Conservation (phyloP, 805 yeast species). For the Lachancea quebecensis region DNA sequence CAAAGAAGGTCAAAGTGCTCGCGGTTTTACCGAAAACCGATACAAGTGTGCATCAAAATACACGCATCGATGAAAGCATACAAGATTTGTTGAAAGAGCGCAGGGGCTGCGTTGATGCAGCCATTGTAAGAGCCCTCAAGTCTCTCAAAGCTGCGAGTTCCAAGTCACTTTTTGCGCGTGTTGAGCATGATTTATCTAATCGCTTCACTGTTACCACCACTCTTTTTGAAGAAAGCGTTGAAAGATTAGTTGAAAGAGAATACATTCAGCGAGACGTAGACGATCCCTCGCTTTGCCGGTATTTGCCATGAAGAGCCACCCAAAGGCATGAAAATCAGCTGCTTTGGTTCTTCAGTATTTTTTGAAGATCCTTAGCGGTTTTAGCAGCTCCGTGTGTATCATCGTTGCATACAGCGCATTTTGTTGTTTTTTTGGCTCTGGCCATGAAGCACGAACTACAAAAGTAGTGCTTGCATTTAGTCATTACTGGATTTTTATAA, state of each 20-base stretch:
- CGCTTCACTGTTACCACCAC: slow-evolving; percentile 66
- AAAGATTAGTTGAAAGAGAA: slow-evolving; percentile 71
- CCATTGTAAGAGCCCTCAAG: slow-evolving; percentile 84
- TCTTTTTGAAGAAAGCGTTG: slow-evolving; percentile 65
- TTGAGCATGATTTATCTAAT: slow-evolving; percentile 48
- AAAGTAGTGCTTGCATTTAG: slow-evolving; percentile 56
- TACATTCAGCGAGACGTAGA: slow-evolving; percentile 66
- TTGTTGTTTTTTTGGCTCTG: slow-evolving; percentile 36
- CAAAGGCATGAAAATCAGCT: background rate
- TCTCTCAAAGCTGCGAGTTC: slow-evolving; percentile 55
- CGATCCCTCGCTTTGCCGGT: slow-evolving; percentile 45
- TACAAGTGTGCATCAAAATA: background rate
- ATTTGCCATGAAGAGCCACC: slow-evolving; percentile 6
- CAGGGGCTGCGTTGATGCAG: slow-evolving; percentile 64
- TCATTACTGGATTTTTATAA: slow-evolving; percentile 49
- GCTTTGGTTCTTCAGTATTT: slow-evolving; percentile 14
- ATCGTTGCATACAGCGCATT: slow-evolving; percentile 51
- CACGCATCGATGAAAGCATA: slow-evolving; percentile 30
- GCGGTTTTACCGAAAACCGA: slow-evolving; percentile 48
- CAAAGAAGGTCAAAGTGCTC: slow-evolving; percentile 64
- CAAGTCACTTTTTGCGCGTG: slow-evolving; percentile 60
- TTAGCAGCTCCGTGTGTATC: slow-evolving; percentile 56
- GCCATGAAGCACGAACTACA: slow-evolving; percentile 55
- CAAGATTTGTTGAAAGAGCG: slow-evolving; percentile 11
- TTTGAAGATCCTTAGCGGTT: slow-evolving; percentile 41